Evolutionary conservation across 2,329 filamentous ascomycete species (phyloP), one percentile per base, ranked within the genome.

Genomic region (Aspergillus pseudoglaucus): DNA sequence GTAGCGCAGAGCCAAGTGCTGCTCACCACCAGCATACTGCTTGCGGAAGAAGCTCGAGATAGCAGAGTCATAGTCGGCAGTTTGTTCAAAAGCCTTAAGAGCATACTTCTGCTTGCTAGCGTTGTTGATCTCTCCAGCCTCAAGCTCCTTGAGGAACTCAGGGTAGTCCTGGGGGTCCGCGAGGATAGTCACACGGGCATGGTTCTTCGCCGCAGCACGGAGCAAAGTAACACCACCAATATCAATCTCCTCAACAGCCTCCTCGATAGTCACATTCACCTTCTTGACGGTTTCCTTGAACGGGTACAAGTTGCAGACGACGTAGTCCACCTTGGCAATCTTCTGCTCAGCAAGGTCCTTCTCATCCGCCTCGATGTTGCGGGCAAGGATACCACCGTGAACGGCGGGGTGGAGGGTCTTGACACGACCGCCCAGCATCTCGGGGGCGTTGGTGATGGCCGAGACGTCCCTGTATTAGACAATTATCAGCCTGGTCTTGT

Each of bases 241-340:
- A 73, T 98, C 93, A 63, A 98, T 95, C 76, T 98, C 93, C 75
- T 98, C 93, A 35, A 98, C 91, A 45, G 93, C 93, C 75, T 98
- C 91, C 45, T 88, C 83, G 54, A 98, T 88, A 52, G 91, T 97
- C 63, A 98, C 93, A 64, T 95, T 95, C 76, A 94, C 84, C 79
- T 96, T 95, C 61, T 90, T 87, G 60, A 98, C 84, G 27, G 93
- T 98, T 69, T 97, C 90, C 77, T 96, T 96, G 83, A 98, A 98
- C 10, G 93, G 93, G 73, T 98, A 97, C 47, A 98, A 81, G 75
- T 98, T 98, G 85, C 93, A 97, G 67, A 98, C 86, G 60, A 95
- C 89, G 62, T 85, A 95, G 79, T 95, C 89, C 51, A 95, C 89
- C 75, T 95, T 95, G 75, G 87, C 81, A 69, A 95, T 95, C 73